Conservation (phyloP, 257 asterid genomes). For the Perilla frutescens region DNA sequence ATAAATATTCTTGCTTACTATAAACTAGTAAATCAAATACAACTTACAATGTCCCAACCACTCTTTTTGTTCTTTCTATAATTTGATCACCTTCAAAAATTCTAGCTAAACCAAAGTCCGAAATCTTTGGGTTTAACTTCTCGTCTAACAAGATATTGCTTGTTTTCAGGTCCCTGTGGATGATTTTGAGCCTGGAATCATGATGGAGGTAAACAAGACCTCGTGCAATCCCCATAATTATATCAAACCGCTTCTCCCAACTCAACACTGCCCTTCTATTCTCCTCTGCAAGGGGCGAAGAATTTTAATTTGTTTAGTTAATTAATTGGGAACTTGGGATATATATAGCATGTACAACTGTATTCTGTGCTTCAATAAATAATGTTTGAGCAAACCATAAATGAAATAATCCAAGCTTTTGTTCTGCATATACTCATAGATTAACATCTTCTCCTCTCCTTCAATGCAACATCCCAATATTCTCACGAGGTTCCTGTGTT, state of each 20-base stretch:
- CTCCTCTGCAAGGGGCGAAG: slow-evolving; percentile 17
- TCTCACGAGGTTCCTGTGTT: no score
- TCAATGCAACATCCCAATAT: no score
- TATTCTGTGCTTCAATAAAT: no score
- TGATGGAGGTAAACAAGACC: slow-evolving; percentile 23
- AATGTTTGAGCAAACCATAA: not conserved
- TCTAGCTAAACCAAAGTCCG: slow-evolving; percentile 31
- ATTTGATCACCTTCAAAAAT: slow-evolving; percentile 24
- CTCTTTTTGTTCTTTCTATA: slow-evolving; percentile 6
- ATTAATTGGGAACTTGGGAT: no score
- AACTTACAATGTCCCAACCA: slow-evolving; percentile 32
- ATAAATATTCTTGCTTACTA: no score
- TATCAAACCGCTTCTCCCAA: slow-evolving; percentile 25
- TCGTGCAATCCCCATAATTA: slow-evolving; percentile 26
- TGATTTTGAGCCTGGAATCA: not conserved
- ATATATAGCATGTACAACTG: no score
- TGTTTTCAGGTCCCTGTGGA: not conserved
- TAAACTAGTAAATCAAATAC: not conserved
- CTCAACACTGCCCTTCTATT: slow-evolving; percentile 8
- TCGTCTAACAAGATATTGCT: not conserved
- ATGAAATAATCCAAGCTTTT: slow-evolving; percentile 20
- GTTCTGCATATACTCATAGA: no score
- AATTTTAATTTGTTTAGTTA: not conserved
- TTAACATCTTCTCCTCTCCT: no score
- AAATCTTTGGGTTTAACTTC: slow-evolving; percentile 1